Conservation (phyloP, 768 basidiomycete genomes). For the Rhodotorula taiwanensis region DNA sequence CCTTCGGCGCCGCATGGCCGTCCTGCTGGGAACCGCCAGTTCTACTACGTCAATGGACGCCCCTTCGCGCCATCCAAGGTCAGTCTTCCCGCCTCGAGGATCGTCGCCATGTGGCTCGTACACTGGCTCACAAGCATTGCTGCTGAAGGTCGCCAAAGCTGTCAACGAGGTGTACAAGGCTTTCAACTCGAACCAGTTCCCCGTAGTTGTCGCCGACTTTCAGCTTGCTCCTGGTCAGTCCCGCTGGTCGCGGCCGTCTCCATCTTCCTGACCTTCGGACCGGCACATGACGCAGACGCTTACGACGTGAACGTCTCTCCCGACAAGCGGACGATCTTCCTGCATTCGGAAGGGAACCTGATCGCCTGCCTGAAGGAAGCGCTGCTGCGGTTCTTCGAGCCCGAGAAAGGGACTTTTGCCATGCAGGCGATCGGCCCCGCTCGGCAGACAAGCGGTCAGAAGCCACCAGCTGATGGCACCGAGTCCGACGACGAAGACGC, state of each 20-base stretch:
- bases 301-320: conserved; percentile 94
- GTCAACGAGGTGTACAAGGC: conserved; percentile 88
- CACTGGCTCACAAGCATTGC: not conserved
- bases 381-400: conserved; percentile 32
- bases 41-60: conserved; percentile 84
- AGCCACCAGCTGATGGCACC: too few species aligned
- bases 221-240: conserved; percentile 71
- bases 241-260: too few species aligned
- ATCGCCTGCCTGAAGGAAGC: conserved; percentile 70
- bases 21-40: conserved; percentile 75
- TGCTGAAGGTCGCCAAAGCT: conserved; percentile 67
- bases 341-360: conserved; percentile 78
- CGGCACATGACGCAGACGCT: conserved; percentile 50
- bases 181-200: conserved; percentile 67
- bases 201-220: conserved; percentile 78
- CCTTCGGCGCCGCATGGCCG: conserved; percentile 70
- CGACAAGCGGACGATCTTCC: conserved; percentile 88
- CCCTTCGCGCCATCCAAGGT: conserved; percentile 52
- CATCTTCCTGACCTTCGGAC: not conserved
- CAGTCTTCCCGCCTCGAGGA: not conserved
- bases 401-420: conserved; percentile 66
- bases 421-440: conserved; percentile 43
- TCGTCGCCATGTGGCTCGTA: too few species aligned
- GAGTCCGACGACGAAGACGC: conserved; percentile 34
- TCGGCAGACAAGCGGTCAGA: not conserved